Percentiles rank a stretch among this genome's conserved stretches.
Conservation (phyloP, 2,329 filamentous ascomycete genomes). For the Boeremia exigua region DNA sequence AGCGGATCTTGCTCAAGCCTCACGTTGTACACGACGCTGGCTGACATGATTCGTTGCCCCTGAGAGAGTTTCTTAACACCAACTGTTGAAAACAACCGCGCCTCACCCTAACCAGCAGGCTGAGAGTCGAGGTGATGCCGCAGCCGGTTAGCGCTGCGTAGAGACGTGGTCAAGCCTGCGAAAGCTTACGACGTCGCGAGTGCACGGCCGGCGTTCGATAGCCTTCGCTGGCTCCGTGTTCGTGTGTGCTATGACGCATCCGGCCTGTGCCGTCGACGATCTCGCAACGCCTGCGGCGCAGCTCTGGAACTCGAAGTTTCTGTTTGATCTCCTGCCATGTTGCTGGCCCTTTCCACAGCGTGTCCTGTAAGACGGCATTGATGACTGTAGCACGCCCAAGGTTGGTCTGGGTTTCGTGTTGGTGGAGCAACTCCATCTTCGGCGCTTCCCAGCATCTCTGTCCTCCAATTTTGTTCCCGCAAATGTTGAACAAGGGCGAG, state of each 20-base stretch:
- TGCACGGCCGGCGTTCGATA: constrained; percentile 46
- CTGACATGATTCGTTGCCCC: constrained; percentile 20
- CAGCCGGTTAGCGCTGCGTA: constrained; percentile 22
- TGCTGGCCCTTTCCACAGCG: constrained; percentile 29
- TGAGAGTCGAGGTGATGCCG: constrained; percentile 28
- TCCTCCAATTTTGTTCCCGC: constrained; percentile 25
- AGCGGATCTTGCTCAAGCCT: constrained; percentile 25
- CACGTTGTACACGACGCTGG: constrained; percentile 20
- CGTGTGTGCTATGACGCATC: constrained; percentile 40
- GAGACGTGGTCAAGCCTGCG: constrained; percentile 23
- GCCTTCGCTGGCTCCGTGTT: constrained; percentile 37
- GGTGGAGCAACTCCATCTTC: constrained; percentile 29
- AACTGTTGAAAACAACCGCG: constrained; percentile 30
- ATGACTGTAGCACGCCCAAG: constrained; percentile 26
- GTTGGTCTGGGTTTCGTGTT: constrained; percentile 45
- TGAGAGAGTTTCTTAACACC: constrained; percentile 12
- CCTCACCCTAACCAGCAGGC: constrained; percentile 38
- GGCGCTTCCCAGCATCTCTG: constrained; percentile 27
- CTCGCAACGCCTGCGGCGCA: constrained; percentile 39
- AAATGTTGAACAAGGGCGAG: constrained; percentile 30
- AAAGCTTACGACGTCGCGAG: constrained; percentile 43
- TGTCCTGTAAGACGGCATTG: constrained; percentile 27
- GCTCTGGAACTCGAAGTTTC: constrained; percentile 29
- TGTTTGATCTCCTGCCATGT: constrained; percentile 26
- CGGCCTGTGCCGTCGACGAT: constrained; percentile 38